Evolutionary conservation across 2,329 filamentous ascomycete species (phyloP).

Genomic region (Apiospora malaysiana): DNA sequence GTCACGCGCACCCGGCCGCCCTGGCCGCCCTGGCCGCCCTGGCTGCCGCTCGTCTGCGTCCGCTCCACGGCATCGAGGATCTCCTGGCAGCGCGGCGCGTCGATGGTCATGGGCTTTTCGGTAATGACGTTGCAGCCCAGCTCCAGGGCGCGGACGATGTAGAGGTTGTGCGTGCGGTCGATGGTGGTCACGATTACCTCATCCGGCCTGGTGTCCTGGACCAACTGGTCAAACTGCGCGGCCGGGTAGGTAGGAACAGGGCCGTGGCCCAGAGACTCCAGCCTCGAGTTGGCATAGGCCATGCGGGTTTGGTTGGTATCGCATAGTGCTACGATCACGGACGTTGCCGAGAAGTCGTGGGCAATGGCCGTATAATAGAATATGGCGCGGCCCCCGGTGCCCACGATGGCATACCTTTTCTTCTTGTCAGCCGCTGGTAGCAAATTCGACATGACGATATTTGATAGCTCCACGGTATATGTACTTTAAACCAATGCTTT

Average conservation of each 20-base stretch:
- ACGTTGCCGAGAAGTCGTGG: conserved; percentile 55
- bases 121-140: conserved; percentile 66
- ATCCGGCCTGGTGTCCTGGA: conserved; percentile 60
- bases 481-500: background rate
- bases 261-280: conserved; percentile 52
- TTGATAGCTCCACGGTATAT: too few relatives aligned
- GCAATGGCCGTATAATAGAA: conserved; percentile 67
- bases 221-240: conserved; percentile 62
- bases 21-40: conserved; percentile 39
- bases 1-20: conserved; percentile 54
- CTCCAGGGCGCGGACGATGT: conserved; percentile 65
- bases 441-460: background rate
- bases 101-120: conserved; percentile 70
- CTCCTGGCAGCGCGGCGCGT: conserved; percentile 57
- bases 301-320: conserved; percentile 67
- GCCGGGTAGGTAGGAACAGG: conserved; percentile 61
- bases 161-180: conserved; percentile 65
- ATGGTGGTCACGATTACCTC: conserved; percentile 69
- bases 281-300: conserved; percentile 58
- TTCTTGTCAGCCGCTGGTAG: conserved; percentile 23
- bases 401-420: conserved; percentile 62
- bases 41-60: conserved; percentile 41
- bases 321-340: conserved; percentile 60
- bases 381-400: conserved; percentile 62
- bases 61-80: conserved; percentile 61